Base-by-base conservation (phyloP, 2,329 filamentous ascomycete species). In the Phoma sp. region DNA sequence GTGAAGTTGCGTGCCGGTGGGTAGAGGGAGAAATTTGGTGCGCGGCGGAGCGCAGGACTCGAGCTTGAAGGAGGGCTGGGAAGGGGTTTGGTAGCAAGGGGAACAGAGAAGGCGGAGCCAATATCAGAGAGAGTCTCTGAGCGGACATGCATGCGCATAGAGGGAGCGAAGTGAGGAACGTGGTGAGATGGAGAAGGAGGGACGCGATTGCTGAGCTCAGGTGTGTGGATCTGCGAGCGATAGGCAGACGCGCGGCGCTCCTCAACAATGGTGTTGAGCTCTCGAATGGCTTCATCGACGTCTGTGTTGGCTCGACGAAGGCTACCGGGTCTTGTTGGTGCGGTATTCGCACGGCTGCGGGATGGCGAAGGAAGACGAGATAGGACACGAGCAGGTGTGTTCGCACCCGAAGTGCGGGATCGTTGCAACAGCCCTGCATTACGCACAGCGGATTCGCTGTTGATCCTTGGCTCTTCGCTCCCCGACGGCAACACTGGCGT, bases 191-290 rank as follows among this genome's bases (percentile, higher is more conserved):
- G 72, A 0, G 73, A 74, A 8, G 62, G 71, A 33, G 66, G 65
- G 57, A 69, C 64, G 8, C 66, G 60, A 46, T 62, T 62, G 65
- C 61, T 59, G 36, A 70, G 55, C 7, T 64, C 56, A 2, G 72
- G 64, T 1, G 66, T 64, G n/a, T 67, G 63, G 22, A 64, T 65
- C 23, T 65, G 61, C 0, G 67, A 68, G 27, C 69, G 65, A 53
- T 71, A 72, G 7, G 70, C 69, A 42, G 75, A 75, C 25, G 73
- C 74, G n/a, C 77, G 68, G 13, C 74, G 73, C 60, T 80, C 77
- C 60, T 80, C 77, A 43, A 80, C 74, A 46, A 80, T 80, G 22
- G 76, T 79, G 65, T 81, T 80, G 50, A 80, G 73, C 61, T 80
- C 78, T 3, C 77, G 71, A 47, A 80, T 77, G 11, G 77, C 79